phyloP scores from a whole-genome alignment of 257 asterid genomes.

The Jasminum sambac region DNA sequence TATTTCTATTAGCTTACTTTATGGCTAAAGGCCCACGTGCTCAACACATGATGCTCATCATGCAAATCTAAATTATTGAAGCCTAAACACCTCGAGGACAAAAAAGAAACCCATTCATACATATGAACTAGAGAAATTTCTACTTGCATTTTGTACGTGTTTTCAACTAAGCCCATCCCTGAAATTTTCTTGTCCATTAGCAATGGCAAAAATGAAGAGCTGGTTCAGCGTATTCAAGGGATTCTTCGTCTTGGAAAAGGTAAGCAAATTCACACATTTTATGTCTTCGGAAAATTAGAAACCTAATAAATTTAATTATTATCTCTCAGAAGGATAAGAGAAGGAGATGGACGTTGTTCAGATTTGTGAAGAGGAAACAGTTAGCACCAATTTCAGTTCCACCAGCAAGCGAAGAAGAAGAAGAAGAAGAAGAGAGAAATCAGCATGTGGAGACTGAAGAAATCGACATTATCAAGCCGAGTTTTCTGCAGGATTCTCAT shows the following conservation, averaged over 20 bases:
- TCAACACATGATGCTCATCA: conserved; percentile 55
- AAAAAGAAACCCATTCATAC: conserved; percentile 16
- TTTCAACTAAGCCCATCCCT: neutral
- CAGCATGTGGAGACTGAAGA: conserved; percentile 25
- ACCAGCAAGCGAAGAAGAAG: conserved; percentile 32
- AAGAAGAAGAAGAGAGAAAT: conserved; percentile 29
- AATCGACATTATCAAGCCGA: neutral
- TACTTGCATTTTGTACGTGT: conserved; percentile 22
- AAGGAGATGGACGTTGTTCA: conserved; percentile 52
- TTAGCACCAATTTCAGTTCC: conserved; percentile 34
- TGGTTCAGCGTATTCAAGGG: conserved; percentile 66
- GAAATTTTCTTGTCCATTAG: conserved; percentile 23
- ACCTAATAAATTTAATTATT: neutral
- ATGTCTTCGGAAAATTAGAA: neutral
- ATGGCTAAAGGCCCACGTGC: conserved; percentile 53
- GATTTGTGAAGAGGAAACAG: conserved; percentile 48
- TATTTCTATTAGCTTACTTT: conserved; percentile 26
- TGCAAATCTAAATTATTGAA: conserved; percentile 42
- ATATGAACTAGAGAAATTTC: conserved; percentile 21
- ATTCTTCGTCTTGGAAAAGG: conserved; percentile 68
- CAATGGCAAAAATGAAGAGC: conserved; percentile 71
- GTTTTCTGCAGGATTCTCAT: conserved; percentile 14
- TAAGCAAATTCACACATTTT: conserved; percentile 19
- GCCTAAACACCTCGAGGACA: conserved; percentile 1
- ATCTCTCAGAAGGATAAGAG: conserved; percentile 48